A percentile compares a stretch with the other conserved stretches of the same genome.
Evolutionary conservation across 1,284 basidiomycete species (phyloP).

Genomic region (Leccinum griseonigrum): DNA sequence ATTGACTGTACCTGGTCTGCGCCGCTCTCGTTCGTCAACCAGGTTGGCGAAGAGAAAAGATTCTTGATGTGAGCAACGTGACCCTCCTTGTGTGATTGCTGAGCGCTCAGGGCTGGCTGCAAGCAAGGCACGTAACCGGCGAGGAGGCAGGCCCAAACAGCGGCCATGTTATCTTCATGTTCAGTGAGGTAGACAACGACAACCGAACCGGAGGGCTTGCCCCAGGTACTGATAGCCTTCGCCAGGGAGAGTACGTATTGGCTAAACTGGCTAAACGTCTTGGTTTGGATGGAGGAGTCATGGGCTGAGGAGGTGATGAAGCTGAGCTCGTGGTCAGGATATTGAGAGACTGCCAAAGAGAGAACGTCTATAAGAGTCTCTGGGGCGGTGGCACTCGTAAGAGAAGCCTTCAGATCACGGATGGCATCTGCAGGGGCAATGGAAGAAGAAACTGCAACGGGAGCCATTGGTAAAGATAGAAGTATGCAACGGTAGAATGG

Average conservation of each 20-base stretch:
- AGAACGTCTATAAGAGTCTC: conserved; percentile 27
- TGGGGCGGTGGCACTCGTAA: conserved; percentile 5
- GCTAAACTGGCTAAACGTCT: conserved; percentile 27
- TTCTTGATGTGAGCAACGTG: conserved; percentile 30
- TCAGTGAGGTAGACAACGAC: conserved; percentile 31
- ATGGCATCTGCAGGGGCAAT: conserved; percentile 5
- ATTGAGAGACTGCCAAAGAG: conserved; percentile 16
- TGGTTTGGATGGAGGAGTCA: conserved; percentile 31
- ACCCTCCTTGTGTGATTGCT: conserved; percentile 33
- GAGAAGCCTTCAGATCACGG: conserved; percentile 16
- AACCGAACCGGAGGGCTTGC: conserved; percentile 30
- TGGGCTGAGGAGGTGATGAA: conserved; percentile 33
- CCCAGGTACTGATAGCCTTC: conserved; percentile 17
- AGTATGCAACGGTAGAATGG: not conserved
- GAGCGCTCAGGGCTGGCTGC: conserved; percentile 33
- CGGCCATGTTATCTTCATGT: conserved; percentile 34
- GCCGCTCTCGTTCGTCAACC: conserved; percentile 32
- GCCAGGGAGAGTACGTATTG: conserved; percentile 19
- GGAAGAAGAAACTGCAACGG: conserved; percentile 12
- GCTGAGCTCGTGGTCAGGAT: conserved; percentile 26
- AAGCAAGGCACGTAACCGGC: conserved; percentile 31
- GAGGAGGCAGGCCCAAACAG: conserved; percentile 32
- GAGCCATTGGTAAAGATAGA: conserved; percentile 13
- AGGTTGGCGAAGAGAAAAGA: conserved; percentile 27
- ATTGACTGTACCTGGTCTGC: conserved; percentile 31